phyloP scores from a whole-genome alignment of 495 filamentous ascomycete genomes.

The Chaetomium cochliodes region DNA sequence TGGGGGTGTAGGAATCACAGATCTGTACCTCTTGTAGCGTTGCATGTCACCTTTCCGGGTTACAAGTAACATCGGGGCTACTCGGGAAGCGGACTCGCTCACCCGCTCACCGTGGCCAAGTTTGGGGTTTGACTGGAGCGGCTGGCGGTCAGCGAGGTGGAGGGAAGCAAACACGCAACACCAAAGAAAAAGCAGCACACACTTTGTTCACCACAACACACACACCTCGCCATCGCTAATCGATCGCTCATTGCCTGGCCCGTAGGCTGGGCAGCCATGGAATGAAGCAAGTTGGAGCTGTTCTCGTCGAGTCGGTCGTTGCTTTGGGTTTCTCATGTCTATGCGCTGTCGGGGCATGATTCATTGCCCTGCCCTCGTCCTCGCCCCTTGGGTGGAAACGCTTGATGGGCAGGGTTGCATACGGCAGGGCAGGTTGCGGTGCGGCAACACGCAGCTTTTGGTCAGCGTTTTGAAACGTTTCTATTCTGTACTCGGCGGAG shows the following conservation, averaged over 20 bases:
- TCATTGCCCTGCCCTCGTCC: slow-evolving; percentile 1
- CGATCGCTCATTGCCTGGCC: too few species aligned
- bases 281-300: not conserved
- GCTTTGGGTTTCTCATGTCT: not conserved
- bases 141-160: not conserved
- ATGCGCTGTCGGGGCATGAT: slow-evolving; percentile 15
- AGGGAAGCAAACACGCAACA: slow-evolving; percentile 3
- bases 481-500: not conserved
- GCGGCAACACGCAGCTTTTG: not conserved
- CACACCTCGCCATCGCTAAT: not conserved
- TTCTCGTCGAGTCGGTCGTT: not conserved
- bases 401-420: slow-evolving; percentile 10
- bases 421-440: not conserved
- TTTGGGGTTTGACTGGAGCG: not conserved
- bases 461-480: slow-evolving; percentile 16
- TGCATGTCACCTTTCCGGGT: too few species aligned
- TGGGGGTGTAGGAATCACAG: too few species aligned
- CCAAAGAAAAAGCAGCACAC: not conserved
- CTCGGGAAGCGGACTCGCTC: not conserved
- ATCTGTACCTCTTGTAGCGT: too few species aligned
- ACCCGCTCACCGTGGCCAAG: slow-evolving; percentile 3
- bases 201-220: not conserved
- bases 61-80: not conserved
- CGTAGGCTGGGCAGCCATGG: not conserved
- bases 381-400: slow-evolving; percentile 15